A percentile compares a stretch with the other conserved stretches of the same genome.
phyloP scores from a whole-genome alignment of 768 basidiomycete species.

The Tylopilus plumbeoviolaceoides region DNA sequence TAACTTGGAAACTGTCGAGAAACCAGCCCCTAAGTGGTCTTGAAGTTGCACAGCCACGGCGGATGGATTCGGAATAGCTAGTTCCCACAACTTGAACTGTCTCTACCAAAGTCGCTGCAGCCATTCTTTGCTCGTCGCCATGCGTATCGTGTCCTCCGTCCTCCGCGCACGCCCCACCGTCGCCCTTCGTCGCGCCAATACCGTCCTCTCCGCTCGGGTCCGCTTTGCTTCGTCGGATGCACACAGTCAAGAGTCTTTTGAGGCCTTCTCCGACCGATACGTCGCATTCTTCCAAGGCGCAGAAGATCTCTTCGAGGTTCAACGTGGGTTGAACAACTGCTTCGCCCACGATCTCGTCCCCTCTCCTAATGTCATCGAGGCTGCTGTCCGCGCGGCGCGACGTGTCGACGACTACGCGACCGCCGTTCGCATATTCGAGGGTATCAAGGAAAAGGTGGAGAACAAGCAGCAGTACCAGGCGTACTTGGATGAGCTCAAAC shows the following conservation, averaged over 20 bases:
- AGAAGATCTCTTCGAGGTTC: constrained; percentile 96
- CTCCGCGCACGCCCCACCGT: constrained; percentile 58
- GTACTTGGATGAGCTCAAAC: constrained; percentile 88
- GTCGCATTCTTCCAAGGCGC: constrained; percentile 89
- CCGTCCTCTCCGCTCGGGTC: constrained; percentile 37
- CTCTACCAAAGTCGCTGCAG: not conserved
- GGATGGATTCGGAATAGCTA: constrained; percentile 15
- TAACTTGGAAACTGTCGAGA: too few species aligned
- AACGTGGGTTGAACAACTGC: constrained; percentile 99
- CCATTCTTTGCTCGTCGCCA: constrained; percentile 22
- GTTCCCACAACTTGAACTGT: constrained; percentile 11
- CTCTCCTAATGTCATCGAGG: constrained; percentile 76
- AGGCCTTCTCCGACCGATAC: constrained; percentile 92
- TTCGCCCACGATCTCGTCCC: constrained; percentile 98
- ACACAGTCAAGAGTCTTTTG: constrained; percentile 89
- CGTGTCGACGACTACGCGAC: constrained; percentile 97
- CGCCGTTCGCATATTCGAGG: constrained; percentile 94
- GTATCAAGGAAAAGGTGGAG: constrained; percentile 95
- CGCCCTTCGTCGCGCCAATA: constrained; percentile 38
- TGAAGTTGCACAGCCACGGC: constrained; percentile 13
- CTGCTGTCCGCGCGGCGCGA: constrained; percentile 81
- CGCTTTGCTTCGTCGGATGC: constrained; percentile 45
- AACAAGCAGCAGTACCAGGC: constrained; percentile 93
- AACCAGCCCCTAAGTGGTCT: not conserved
- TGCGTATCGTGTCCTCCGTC: constrained; percentile 60